Evolutionary conservation across 129 eudicot genomes (phyloP).

Genomic region (Saposhnikovia divaricata): DNA sequence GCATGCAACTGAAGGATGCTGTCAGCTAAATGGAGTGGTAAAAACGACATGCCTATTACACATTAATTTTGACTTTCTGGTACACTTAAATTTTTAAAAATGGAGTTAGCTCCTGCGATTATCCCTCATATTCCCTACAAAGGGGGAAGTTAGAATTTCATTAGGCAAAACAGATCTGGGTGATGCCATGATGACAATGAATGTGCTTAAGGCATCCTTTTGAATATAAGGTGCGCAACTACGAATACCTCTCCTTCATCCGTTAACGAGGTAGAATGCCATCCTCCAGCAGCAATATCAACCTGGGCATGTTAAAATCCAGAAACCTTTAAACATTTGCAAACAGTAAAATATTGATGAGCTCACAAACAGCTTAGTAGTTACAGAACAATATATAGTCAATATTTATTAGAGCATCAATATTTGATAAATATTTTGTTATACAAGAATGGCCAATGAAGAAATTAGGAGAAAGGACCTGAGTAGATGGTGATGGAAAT

Average conservation of each 20-base stretch:
- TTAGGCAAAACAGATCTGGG: not conserved
- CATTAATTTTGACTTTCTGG: not conserved
- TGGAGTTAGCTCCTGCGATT: not conserved
- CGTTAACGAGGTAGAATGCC: conserved; percentile 98
- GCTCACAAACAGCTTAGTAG: not conserved
- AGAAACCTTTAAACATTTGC: not conserved
- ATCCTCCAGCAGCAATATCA: conserved; percentile 99
- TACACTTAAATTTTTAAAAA: not conserved
- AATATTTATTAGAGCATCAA: not conserved
- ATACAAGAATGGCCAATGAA: not conserved
- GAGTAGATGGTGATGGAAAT: not conserved
- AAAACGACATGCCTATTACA: not conserved
- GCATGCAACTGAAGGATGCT: not conserved
- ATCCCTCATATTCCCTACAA: not conserved
- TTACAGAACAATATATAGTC: not conserved
- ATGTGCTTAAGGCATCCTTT: not conserved
- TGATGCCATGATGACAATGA: not conserved
- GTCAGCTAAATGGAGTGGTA: not conserved
- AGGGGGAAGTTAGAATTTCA: not conserved
- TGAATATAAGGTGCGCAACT: not conserved
- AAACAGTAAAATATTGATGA: not conserved
- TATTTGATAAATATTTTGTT: not conserved
- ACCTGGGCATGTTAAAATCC: conserved; percentile 41
- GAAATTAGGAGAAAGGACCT: not conserved
- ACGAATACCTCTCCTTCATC: conserved; percentile 86